Percentiles rank a stretch among this genome's conserved stretches.
Evolutionary conservation across 768 basidiomycete species (phyloP).

Genomic region (Pulveroboletus sp.): DNA sequence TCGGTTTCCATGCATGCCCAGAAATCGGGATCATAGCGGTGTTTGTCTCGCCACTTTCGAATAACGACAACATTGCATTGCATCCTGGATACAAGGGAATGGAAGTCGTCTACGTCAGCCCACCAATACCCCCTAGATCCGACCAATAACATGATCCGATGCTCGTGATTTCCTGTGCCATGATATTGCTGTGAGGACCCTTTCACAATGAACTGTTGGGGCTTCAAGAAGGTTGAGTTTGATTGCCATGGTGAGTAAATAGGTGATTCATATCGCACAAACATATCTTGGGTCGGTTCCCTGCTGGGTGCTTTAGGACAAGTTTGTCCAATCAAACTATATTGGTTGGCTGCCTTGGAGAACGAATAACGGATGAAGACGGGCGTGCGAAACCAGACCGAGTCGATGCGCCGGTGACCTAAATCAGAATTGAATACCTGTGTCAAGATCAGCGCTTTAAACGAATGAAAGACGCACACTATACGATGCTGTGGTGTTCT

Average conservation of each 20-base stretch:
- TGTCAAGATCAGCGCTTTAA: constrained; percentile 7
- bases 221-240: neutral
- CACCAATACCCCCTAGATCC: neutral
- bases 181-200: constrained; percentile 4
- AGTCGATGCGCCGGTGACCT: neutral
- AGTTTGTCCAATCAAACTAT: neutral
- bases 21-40: neutral
- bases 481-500: constrained; percentile 17
- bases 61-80: constrained; percentile 6
- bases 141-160: neutral
- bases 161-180: constrained; percentile 11
- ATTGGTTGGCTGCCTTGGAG: neutral
- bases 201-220: neutral
- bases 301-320: too few relatives aligned
- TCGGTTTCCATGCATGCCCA: neutral
- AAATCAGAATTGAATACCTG: constrained; percentile 1
- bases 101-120: constrained; percentile 13
- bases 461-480: neutral
- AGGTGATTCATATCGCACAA: constrained; percentile 7
- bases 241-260: neutral
- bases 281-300: neutral
- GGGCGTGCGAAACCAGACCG: neutral
- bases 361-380: too few relatives aligned
- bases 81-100: constrained; percentile 9
- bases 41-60: constrained; percentile 1